Conservation (phyloP, 2,329 filamentous ascomycete species). For the Zymoseptoria passerinii region DNA sequence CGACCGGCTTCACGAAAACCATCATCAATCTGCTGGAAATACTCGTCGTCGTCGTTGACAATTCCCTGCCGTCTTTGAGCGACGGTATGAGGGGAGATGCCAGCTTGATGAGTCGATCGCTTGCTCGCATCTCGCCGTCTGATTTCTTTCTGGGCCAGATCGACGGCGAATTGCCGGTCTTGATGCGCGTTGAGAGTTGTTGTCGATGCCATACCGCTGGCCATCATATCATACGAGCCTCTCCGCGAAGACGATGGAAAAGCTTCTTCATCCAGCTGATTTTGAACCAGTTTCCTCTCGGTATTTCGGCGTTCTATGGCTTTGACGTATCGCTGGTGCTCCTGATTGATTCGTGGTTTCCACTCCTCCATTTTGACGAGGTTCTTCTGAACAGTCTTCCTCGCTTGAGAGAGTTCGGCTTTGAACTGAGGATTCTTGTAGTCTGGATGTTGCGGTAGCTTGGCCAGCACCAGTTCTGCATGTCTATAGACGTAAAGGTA, state of each 20-base stretch:
- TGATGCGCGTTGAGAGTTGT: conserved; percentile 55
- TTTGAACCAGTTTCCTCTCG: conserved; percentile 19
- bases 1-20: conserved; percentile 22
- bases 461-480: conserved; percentile 70
- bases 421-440: conserved; percentile 55
- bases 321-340: conserved; percentile 60
- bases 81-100: conserved; percentile 40
- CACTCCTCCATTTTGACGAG: conserved; percentile 66
- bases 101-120: conserved; percentile 42
- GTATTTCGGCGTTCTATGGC: conserved; percentile 36
- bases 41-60: conserved; percentile 14
- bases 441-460: conserved; percentile 68
- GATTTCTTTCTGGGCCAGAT: conserved; percentile 66
- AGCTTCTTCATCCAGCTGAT: conserved; percentile 11
- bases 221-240: conserved; percentile 11
- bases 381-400: conserved; percentile 55
- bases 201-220: conserved; percentile 8
- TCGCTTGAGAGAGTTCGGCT: conserved; percentile 46
- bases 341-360: conserved; percentile 66
- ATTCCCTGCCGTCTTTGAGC: conserved; percentile 23
- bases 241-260: conserved; percentile 11
- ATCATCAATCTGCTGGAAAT: conserved; percentile 7
- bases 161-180: conserved; percentile 66
- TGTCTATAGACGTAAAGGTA: conserved; percentile 90
- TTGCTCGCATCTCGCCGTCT: conserved; percentile 56